phyloP scores from a whole-genome alignment of 208 protist genomes.

The Crithidia fasciculata region DNA sequence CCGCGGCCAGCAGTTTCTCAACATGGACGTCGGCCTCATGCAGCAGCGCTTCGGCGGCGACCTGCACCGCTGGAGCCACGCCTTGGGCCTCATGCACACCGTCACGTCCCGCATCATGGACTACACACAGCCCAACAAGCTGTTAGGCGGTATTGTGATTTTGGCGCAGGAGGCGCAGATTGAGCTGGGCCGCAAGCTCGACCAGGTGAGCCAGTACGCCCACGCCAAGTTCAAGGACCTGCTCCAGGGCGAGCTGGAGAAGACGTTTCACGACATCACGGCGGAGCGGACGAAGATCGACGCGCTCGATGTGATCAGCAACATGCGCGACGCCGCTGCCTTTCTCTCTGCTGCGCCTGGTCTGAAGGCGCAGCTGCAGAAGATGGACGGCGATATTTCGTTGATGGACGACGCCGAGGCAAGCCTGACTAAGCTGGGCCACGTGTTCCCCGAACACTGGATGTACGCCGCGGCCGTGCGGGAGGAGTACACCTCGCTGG shows the following conservation, averaged over 20 bases:
- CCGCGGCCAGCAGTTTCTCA: slow-evolving; percentile 84
- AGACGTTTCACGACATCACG: slow-evolving; percentile 53
- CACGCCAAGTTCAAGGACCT: slow-evolving; percentile 86
- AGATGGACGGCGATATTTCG: slow-evolving; percentile 55
- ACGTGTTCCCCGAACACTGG: slow-evolving; percentile 94
- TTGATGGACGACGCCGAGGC: slow-evolving; percentile 85
- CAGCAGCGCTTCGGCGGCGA: slow-evolving; percentile 84
- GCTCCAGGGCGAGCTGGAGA: slow-evolving; percentile 71
- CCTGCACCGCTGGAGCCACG: slow-evolving; percentile 72
- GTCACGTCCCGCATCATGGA: slow-evolving; percentile 81
- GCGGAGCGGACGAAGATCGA: slow-evolving; percentile 72
- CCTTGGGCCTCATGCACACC: slow-evolving; percentile 67
- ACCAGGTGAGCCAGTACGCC: slow-evolving; percentile 79
- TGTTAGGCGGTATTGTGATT: slow-evolving; percentile 86
- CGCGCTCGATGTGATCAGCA: slow-evolving; percentile 91
- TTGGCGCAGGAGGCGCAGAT: slow-evolving; percentile 85
- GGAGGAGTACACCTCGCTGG: slow-evolving; percentile 93
- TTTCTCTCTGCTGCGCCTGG: slow-evolving; percentile 77
- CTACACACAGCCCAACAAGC: slow-evolving; percentile 87
- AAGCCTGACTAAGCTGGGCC: slow-evolving; percentile 85
- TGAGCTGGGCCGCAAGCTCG: slow-evolving; percentile 82
- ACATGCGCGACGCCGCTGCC: slow-evolving; percentile 65
- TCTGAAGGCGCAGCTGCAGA: slow-evolving; percentile 78
- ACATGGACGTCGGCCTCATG: slow-evolving; percentile 80
- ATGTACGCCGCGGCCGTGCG: slow-evolving; percentile 88